phyloP scores from a whole-genome alignment of 805 yeast species.

The Hanseniaspora thailandica region DNA sequence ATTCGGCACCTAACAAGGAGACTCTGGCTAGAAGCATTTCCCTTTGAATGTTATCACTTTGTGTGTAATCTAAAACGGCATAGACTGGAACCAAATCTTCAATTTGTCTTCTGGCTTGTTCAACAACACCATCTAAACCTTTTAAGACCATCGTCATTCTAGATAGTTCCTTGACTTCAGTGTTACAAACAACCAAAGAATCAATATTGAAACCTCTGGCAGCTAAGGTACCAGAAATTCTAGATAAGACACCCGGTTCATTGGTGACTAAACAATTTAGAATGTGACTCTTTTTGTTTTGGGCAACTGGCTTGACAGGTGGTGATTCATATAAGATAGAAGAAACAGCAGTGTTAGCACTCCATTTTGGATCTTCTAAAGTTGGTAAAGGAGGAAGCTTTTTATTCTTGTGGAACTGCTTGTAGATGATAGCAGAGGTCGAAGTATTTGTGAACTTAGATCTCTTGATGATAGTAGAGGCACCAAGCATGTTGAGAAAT shows the following conservation, averaged over 20 bases:
- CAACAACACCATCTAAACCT: constrained; percentile 92
- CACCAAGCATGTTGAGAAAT: background rate
- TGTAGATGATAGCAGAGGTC: constrained; percentile 89
- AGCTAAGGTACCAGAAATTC: constrained; percentile 89
- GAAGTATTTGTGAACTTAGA: constrained; percentile 40
- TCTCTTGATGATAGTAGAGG: constrained; percentile 7
- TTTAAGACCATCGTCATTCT: constrained; percentile 92
- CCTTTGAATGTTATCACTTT: constrained; percentile 79
- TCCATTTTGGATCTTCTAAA: constrained; percentile 85
- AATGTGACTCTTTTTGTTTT: constrained; percentile 73
- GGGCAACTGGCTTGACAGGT: constrained; percentile 29
- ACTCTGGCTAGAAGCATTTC: constrained; percentile 86
- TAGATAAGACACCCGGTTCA: constrained; percentile 94
- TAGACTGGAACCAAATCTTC: constrained; percentile 97
- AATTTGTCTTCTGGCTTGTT: constrained; percentile 95
- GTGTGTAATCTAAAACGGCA: constrained; percentile 89
- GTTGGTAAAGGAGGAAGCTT: constrained; percentile 86
- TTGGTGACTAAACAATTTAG: constrained; percentile 94
- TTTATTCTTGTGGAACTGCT: constrained; percentile 75
- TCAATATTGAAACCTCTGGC: constrained; percentile 98
- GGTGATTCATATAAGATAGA: constrained; percentile 91
- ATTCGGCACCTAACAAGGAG: constrained; percentile 93
- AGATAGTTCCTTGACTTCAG: constrained; percentile 88
- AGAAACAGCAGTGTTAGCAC: constrained; percentile 92
- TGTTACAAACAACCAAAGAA: constrained; percentile 89